Base-by-base conservation (phyloP, 495 filamentous ascomycete species). In the Aspergillus hancockii region DNA sequence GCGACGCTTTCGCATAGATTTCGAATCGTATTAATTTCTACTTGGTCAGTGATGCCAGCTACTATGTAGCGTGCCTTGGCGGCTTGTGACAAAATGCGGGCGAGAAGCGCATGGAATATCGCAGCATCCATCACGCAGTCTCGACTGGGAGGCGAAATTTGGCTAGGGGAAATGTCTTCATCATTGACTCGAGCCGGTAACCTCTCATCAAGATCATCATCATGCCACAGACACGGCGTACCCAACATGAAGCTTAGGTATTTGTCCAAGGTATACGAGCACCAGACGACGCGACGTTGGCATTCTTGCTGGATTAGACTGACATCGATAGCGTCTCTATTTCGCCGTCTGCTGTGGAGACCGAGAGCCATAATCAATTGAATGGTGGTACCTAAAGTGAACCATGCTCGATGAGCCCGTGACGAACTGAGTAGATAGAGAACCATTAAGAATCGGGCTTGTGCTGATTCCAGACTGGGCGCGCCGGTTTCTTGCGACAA, bases 111-210 rank as follows among this genome's bases (percentile, higher is more conserved):
- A 53, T 71, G 69, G 50, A 66, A 67, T 1, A 69, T 58, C 5
- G 66, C 61, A 9, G 69, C 69, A 54, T 71, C 66, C 69, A 71
- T 69, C 16, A 69, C 23, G 32, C 69, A 71, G 51, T 71, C 67
- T 16, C 64, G 62, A 18, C 50, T 57, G 1, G 59, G 50, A 2
- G 34, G 14, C 40, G 18, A 40, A 0, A 21, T 56, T 28, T 57
- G 34, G 7, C 21, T 16, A 0, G 46, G 13, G 6, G 45, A 40
- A 9, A 71, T 30, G 7, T 71, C 63, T 7, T 61, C 45, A 36
- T 71, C 68, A 49, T 71, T 68, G 12, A 68, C 54, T 18, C 62
- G 54, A 1, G 62, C 41, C 1, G 68, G 68, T 12, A 69, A 62
- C 4, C 66, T 61, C 51, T 67, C 62, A 13, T 69, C 66, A 14